phyloP scores from a whole-genome alignment of 2,329 filamentous ascomycete species.

The Phaeosphaeriaceae sp. region DNA sequence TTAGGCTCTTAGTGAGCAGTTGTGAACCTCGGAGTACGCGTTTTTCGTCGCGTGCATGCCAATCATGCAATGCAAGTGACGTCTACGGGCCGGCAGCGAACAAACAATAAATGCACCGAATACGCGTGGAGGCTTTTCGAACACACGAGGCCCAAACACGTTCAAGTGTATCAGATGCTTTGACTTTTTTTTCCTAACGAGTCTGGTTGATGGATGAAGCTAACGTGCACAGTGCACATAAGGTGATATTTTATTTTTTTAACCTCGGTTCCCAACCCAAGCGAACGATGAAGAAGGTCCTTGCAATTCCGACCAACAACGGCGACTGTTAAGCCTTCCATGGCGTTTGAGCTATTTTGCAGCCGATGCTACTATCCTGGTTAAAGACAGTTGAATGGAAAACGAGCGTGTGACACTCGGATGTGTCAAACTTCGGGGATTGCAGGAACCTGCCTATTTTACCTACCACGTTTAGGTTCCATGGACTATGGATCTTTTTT shows the following conservation, averaged over 20 bases:
- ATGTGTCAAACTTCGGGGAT: not conserved
- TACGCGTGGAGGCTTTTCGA: conserved; percentile 14
- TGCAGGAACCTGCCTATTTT: not conserved
- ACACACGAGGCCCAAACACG: conserved; percentile 11
- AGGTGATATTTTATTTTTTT: not conserved
- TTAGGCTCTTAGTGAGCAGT: conserved; percentile 10
- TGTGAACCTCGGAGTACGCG: conserved; percentile 3
- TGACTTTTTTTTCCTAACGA: not conserved
- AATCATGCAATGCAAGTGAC: conserved; percentile 21
- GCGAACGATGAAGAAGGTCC: conserved; percentile 10
- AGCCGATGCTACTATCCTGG: conserved; percentile 24
- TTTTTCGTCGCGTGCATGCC: conserved; percentile 15
- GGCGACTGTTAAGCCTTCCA: conserved; percentile 15
- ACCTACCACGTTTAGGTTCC: not conserved
- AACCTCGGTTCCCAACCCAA: conserved; percentile 12
- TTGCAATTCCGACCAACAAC: conserved; percentile 22
- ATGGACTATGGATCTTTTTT: not conserved
- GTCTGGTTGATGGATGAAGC: not conserved
- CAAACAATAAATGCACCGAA: conserved; percentile 24
- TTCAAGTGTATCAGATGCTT: not conserved
- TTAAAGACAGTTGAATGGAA: not conserved
- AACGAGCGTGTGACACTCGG: not conserved
- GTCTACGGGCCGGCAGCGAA: conserved; percentile 21
- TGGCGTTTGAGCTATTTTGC: conserved; percentile 26
- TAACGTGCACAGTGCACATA: not conserved